Evolutionary conservation across 345 rosid species (phyloP).

Genomic region (Syzygium jambos): DNA sequence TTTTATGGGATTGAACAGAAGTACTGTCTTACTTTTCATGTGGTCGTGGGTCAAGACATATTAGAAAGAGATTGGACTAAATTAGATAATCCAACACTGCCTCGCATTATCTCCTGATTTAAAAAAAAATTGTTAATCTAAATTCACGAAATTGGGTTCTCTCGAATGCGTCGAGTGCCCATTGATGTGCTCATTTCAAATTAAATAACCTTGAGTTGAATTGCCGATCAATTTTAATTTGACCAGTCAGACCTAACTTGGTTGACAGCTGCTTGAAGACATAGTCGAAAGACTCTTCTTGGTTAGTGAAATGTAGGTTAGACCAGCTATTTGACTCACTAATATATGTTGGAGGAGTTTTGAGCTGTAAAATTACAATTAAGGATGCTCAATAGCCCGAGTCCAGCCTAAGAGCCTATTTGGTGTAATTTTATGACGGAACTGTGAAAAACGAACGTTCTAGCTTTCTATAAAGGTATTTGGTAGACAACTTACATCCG

Average conservation of each 20-base stretch:
- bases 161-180: not conserved
- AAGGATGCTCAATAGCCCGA: not conserved
- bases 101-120: not conserved
- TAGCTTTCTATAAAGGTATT: not conserved
- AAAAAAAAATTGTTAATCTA: not conserved
- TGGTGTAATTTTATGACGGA: not conserved
- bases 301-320: not conserved
- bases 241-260: not conserved
- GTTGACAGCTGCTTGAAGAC: not conserved
- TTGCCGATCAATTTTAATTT: not conserved
- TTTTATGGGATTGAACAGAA: not conserved
- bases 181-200: not conserved
- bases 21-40: not conserved
- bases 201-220: not conserved
- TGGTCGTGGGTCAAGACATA: not conserved
- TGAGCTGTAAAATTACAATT: not conserved
- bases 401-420: not conserved
- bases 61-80: not conserved
- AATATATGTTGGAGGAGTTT: not conserved
- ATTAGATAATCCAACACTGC: not conserved
- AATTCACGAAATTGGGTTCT: not conserved
- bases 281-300: not conserved
- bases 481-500: not conserved
- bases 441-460: not conserved
- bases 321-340: not conserved